Evolutionary conservation across 148 eudicot species (phyloP).

Genomic region (Spergularia bocconei): DNA sequence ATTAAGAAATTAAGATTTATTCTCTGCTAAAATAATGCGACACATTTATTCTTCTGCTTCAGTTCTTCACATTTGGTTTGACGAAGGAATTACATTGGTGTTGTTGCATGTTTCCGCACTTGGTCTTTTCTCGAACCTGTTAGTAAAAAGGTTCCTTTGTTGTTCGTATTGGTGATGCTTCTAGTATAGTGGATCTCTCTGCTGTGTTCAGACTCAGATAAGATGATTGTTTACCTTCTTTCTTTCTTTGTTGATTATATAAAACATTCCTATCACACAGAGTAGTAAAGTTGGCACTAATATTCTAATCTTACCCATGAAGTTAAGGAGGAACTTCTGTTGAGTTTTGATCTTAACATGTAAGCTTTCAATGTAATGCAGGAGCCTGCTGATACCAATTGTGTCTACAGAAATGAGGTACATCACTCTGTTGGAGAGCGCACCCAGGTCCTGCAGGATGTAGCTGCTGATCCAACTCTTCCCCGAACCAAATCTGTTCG

Average conservation of each 20-base stretch:
- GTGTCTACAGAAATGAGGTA: slow-evolving; percentile 93
- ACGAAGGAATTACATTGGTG: neutral
- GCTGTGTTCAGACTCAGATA: neutral
- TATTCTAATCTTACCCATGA: neutral
- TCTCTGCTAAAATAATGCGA: neutral
- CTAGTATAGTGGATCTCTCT: neutral
- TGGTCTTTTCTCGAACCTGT: neutral
- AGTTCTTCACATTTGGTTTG: neutral
- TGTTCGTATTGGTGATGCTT: neutral
- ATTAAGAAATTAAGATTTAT: neutral
- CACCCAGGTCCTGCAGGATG: slow-evolving; percentile 94
- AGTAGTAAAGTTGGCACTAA: neutral
- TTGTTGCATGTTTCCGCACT: neutral
- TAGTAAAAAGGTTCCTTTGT: neutral
- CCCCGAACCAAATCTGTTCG: slow-evolving; percentile 92
- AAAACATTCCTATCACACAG: neutral
- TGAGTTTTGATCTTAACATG: neutral
- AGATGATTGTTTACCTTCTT: neutral
- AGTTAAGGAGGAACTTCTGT: neutral
- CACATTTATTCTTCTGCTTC: neutral
- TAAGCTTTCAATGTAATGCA: slow-evolving; percentile 22
- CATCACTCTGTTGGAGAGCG: slow-evolving; percentile 86
- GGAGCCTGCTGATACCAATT: slow-evolving; percentile 93
- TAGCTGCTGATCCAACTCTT: slow-evolving; percentile 96
- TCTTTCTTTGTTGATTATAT: neutral